Percentiles rank a stretch among this genome's conserved stretches.
Conservation (phyloP, 257 asterid genomes). For the Fraxinus pennsylvanica region DNA sequence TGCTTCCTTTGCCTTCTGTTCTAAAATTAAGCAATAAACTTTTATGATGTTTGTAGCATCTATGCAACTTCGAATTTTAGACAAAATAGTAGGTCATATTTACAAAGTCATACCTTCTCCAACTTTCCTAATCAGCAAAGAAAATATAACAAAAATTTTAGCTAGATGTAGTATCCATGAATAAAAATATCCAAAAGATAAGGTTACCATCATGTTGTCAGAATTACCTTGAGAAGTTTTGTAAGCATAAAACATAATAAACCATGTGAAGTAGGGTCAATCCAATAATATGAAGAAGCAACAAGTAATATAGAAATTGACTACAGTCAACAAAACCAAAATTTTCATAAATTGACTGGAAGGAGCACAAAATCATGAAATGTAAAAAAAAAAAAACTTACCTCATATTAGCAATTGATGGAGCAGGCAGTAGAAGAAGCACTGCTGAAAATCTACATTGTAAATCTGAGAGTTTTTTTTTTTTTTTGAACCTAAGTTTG, state of each 20-base stretch:
- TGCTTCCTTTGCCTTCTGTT: constrained; percentile 49
- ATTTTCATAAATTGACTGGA: no score
- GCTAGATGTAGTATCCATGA: not conserved
- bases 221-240: constrained; percentile 79
- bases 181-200: constrained; percentile 10
- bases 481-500: no score
- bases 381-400: no score
- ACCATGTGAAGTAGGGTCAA: constrained; percentile 96
- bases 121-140: constrained; percentile 72
- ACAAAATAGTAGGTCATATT: constrained; percentile 55
- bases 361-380: no score
- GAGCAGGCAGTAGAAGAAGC: no score
- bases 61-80: constrained; percentile 12
- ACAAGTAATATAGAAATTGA: no score
- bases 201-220: constrained; percentile 12
- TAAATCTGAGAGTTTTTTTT: no score
- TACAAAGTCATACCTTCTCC: constrained; percentile 96
- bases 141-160: not conserved
- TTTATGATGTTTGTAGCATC: not conserved
- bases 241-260: constrained; percentile 75
- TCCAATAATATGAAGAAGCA: constrained; percentile 89
- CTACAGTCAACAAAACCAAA: no score
- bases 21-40: constrained; percentile 38
- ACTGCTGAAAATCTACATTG: no score
- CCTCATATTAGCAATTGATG: no score